Conservation (phyloP, 768 basidiomycete species). For the Phanerochaete sordida region DNA sequence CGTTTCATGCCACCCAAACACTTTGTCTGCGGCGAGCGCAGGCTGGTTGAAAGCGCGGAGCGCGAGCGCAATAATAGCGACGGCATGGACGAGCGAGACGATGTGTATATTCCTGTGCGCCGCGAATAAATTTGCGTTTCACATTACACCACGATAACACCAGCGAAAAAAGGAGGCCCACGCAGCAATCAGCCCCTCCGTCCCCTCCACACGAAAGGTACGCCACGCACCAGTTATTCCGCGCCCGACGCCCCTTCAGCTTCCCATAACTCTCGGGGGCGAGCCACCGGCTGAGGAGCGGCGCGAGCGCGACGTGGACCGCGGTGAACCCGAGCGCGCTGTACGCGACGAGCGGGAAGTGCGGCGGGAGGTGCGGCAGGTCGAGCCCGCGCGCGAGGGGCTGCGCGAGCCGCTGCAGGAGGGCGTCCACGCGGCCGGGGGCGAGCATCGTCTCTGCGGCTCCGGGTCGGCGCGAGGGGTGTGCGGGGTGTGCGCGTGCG, state of each 20-base stretch:
- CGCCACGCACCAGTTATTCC: constrained; percentile 57
- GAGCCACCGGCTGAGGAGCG: constrained; percentile 42
- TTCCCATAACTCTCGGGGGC: constrained; percentile 49
- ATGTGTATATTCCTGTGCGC: constrained; percentile 59
- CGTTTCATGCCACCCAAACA: constrained; percentile 69
- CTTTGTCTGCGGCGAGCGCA: constrained; percentile 53
- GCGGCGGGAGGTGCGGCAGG: constrained; percentile 50
- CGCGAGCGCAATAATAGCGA: constrained; percentile 64
- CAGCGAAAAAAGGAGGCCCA: background rate
- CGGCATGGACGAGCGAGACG: constrained; percentile 70
- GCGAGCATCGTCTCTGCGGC: no score
- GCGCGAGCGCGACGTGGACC: constrained; percentile 57
- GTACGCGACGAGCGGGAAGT: constrained; percentile 51
- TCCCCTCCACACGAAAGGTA: background rate
- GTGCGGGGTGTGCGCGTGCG: background rate
- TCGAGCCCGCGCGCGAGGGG: constrained; percentile 34
- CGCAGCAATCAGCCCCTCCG: background rate
- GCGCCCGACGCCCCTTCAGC: constrained; percentile 38
- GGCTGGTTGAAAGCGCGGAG: constrained; percentile 46
- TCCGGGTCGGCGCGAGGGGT: no score
- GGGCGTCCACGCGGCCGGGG: constrained; percentile 14
- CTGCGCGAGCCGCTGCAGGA: constrained; percentile 14
- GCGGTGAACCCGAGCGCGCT: constrained; percentile 55
- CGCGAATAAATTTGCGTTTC: background rate
- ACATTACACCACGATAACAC: background rate